phyloP scores from a whole-genome alignment of 345 rosid genomes.

The Rhodomyrtus tomentosa region DNA sequence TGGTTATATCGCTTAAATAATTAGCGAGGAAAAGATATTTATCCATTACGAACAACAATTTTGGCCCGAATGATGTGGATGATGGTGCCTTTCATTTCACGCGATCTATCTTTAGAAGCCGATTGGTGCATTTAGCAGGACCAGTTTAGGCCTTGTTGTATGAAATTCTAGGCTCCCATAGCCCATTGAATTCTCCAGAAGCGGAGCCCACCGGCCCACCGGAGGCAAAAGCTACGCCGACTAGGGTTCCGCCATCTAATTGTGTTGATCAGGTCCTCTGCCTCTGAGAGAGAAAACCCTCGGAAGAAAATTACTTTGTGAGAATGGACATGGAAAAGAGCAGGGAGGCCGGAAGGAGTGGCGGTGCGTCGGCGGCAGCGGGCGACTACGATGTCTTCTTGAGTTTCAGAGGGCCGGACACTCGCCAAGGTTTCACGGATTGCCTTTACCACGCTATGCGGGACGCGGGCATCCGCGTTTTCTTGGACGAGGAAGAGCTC shows the following conservation, averaged over 20 bases:
- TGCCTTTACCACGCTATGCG: fast-evolving
- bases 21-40: no score
- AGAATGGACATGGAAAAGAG: background rate
- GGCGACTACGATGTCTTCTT: background rate
- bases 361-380: background rate
- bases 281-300: background rate
- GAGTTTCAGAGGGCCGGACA: background rate
- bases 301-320: background rate
- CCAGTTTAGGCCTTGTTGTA: no score
- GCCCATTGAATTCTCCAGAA: no score
- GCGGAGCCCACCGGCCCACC: background rate
- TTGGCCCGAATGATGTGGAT: no score
- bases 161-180: no score
- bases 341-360: background rate
- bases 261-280: background rate
- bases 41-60: no score
- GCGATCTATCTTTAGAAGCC: no score
- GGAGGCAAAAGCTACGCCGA: background rate
- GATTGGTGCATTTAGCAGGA: no score
- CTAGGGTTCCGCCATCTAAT: no score
- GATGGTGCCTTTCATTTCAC: no score
- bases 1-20: no score
- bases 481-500: background rate
- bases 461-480: background rate
- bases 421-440: background rate